A percentile compares a stretch with the other conserved stretches of the same genome.
Conservation (phyloP, 2,329 filamentous ascomycete genomes). For the Podosphaera leucotricha region DNA sequence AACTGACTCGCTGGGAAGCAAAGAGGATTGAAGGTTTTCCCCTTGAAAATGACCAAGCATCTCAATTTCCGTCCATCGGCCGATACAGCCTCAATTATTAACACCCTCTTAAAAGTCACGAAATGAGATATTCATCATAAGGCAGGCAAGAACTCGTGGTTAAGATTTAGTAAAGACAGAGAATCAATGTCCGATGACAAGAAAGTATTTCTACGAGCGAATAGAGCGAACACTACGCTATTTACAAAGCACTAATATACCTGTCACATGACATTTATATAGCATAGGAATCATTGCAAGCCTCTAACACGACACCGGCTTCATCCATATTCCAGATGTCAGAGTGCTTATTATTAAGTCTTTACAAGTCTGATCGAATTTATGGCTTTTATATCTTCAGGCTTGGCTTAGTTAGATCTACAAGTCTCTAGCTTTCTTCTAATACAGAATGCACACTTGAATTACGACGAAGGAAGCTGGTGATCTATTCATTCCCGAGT, state of each 20-base stretch:
- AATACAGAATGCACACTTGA: background rate
- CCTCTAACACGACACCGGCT: background rate
- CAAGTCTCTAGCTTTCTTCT: background rate
- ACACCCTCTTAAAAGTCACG: no score
- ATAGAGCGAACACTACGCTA: no score
- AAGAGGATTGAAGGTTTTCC: conserved; percentile 1
- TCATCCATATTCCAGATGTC: background rate
- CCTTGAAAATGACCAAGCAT: conserved; percentile 1
- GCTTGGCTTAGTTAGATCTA: background rate
- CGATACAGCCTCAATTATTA: background rate
- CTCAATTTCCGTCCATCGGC: background rate
- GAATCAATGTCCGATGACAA: no score
- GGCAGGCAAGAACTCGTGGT: no score
- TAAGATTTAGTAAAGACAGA: no score
- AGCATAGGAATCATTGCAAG: background rate
- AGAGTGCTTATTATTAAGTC: background rate
- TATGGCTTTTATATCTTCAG: background rate
- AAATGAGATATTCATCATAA: no score
- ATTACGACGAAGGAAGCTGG: background rate
- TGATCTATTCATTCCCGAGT: background rate
- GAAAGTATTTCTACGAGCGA: no score
- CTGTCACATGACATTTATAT: no score
- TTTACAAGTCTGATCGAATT: background rate
- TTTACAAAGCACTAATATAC: no score
- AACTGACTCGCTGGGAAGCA: background rate